phyloP scores from a whole-genome alignment of 305 asterid species.

The Fraxinus paxiana region DNA sequence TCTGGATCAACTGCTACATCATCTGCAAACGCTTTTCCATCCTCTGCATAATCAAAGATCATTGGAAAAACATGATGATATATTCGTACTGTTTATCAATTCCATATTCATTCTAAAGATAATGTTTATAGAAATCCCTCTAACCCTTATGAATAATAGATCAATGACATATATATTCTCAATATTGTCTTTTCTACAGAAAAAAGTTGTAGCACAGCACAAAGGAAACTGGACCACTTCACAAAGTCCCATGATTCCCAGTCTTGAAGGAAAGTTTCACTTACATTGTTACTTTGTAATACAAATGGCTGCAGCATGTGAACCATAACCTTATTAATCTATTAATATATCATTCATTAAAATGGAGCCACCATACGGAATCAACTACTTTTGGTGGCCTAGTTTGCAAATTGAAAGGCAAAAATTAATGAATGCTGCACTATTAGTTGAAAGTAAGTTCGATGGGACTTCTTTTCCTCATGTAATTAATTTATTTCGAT shows the following conservation, averaged over 20 bases:
- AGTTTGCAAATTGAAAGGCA: neutral
- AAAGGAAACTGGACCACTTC: neutral
- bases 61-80: neutral
- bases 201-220: neutral
- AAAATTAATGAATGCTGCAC: neutral
- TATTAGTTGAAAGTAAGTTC: neutral
- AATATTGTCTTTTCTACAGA: neutral
- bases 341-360: neutral
- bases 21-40: conserved; percentile 63
- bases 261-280: neutral
- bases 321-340: neutral
- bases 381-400: conserved; percentile 4
- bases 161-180: neutral
- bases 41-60: conserved; percentile 40
- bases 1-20: conserved; percentile 77
- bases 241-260: neutral
- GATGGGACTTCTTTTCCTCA: neutral
- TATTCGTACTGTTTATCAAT: neutral
- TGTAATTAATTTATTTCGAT: neutral
- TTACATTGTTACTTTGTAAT: neutral
- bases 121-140: neutral
- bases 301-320: neutral
- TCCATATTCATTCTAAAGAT: neutral
- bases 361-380: neutral
- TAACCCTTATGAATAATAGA: neutral